Conservation (phyloP, 495 filamentous ascomycete species). For the Penicillium chermesinum region DNA sequence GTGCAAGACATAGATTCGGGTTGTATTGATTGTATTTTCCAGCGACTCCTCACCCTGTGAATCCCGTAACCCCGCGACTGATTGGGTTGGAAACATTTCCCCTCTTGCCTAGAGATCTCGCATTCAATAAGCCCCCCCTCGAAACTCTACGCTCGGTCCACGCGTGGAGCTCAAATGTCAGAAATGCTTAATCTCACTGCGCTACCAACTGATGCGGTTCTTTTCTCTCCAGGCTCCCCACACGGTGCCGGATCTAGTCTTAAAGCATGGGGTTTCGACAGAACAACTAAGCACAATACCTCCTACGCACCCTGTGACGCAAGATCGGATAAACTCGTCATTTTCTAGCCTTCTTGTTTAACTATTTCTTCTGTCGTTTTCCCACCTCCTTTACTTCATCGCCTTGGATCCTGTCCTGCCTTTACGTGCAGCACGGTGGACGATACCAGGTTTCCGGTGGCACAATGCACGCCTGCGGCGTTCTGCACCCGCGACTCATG, state of each 20-base stretch:
- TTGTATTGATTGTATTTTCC: constrained; percentile 27
- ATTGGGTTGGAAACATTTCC: constrained; percentile 25
- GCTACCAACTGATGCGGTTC: not conserved
- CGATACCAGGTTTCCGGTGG: constrained; percentile 15
- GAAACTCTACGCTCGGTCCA: constrained; percentile 9
- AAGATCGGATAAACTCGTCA: no score
- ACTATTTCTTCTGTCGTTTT: not conserved
- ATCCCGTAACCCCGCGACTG: constrained; percentile 2
- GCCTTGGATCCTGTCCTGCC: not conserved
- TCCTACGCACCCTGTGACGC: not conserved
- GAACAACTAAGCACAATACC: not conserved
- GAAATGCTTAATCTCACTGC: constrained; percentile 21
- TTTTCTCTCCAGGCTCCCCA: not conserved
- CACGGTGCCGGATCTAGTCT: not conserved
- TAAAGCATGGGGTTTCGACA: not conserved
- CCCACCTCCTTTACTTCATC: not conserved
- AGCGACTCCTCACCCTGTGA: constrained; percentile 11
- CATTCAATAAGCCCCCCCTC: constrained; percentile 9
- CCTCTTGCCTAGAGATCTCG: constrained; percentile 8
- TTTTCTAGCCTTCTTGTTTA: no score
- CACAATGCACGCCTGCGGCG: constrained; percentile 16
- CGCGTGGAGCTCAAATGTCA: constrained; percentile 9
- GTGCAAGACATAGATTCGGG: constrained; percentile 17
- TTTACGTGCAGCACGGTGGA: constrained; percentile 10
- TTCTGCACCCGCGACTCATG: constrained; percentile 6